These are phyloP conservation scores for Scytalidium lignicola DNA, from an alignment of 2,329 filamentous ascomycete genomes.

Conservation along the genomic window DNA sequence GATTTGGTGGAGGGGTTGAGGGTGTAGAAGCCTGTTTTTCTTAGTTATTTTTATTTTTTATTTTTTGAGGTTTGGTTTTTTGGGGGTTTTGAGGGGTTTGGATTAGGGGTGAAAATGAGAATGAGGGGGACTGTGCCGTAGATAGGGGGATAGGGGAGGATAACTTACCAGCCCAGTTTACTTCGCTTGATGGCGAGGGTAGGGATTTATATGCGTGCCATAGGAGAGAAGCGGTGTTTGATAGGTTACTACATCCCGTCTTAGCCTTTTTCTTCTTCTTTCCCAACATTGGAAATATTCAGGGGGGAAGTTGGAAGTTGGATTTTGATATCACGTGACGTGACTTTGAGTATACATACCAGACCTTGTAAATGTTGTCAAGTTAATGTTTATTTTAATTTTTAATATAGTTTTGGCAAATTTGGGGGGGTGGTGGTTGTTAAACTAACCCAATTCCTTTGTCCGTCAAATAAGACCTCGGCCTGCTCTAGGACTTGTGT, in stretches of 20 bases:
- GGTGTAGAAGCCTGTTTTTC: slow-evolving; percentile 63
- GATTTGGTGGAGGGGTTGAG: slow-evolving; percentile 40
- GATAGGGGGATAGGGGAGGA: background rate
- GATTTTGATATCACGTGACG: background rate
- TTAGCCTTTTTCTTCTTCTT: no score
- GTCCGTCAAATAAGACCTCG: slow-evolving; percentile 62
- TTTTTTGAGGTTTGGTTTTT: no score
- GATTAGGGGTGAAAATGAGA: no score
- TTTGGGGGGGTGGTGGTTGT: no score
- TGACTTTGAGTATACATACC: background rate
- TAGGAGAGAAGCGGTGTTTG: slow-evolving; percentile 69
- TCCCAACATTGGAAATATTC: no score
- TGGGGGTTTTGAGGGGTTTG: no score
- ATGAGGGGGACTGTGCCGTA: no score
- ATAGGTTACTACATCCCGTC: slow-evolving; percentile 55
- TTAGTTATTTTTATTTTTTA: no score
- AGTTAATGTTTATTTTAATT: no score
- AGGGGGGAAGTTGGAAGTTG: background rate
- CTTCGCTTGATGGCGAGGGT: slow-evolving; percentile 55
- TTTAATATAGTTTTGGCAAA: no score
- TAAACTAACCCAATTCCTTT: slow-evolving; percentile 69
- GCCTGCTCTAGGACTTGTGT: slow-evolving; percentile 68
- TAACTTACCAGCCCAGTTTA: slow-evolving; percentile 72
- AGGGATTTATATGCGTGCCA: slow-evolving; percentile 78
- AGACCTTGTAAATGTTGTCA: no score